A percentile compares a stretch with the other conserved stretches of the same genome.
Conservation (phyloP, 2,329 filamentous ascomycete genomes). For the Grosmannia huntii region DNA sequence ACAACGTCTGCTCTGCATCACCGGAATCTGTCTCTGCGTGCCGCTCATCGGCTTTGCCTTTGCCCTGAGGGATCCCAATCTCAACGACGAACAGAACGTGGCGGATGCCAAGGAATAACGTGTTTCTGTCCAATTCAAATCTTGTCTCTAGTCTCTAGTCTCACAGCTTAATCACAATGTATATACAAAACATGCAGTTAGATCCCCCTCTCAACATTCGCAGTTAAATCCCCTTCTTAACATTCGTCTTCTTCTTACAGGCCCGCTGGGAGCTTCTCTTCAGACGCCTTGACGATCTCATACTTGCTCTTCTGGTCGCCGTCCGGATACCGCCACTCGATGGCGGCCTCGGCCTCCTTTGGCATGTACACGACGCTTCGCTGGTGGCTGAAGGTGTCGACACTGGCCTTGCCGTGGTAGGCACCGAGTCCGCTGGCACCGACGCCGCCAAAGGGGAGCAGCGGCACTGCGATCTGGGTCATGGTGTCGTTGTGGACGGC, state of each 20-base stretch:
- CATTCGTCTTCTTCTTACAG: neutral
- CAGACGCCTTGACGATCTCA: neutral
- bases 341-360: neutral
- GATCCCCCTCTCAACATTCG: too few species aligned
- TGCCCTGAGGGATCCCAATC: slow-evolving; percentile 30
- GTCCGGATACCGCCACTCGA: neutral
- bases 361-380: slow-evolving; percentile 25
- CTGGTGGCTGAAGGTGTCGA: slow-evolving; percentile 29
- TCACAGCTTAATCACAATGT: neutral
- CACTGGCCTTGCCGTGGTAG: slow-evolving; percentile 33
- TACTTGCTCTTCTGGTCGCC: neutral
- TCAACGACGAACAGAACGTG: slow-evolving; percentile 32
- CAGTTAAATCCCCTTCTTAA: too few species aligned
- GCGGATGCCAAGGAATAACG: slow-evolving; percentile 9
- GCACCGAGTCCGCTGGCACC: slow-evolving; percentile 18
- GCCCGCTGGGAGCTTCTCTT: neutral
- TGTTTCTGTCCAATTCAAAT: neutral
- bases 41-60: slow-evolving; percentile 32
- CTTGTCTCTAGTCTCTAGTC: neutral
- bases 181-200: neutral
- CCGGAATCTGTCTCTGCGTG: slow-evolving; percentile 34
- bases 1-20: slow-evolving; percentile 33
- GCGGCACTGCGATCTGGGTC: slow-evolving; percentile 28
- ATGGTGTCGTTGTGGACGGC: slow-evolving; percentile 37
- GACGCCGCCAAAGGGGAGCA: slow-evolving; percentile 35